A percentile compares a stretch with the other conserved stretches of the same genome.
Evolutionary conservation across 129 eudicot genomes (phyloP).

Genomic region (Erigeron canadensis): DNA sequence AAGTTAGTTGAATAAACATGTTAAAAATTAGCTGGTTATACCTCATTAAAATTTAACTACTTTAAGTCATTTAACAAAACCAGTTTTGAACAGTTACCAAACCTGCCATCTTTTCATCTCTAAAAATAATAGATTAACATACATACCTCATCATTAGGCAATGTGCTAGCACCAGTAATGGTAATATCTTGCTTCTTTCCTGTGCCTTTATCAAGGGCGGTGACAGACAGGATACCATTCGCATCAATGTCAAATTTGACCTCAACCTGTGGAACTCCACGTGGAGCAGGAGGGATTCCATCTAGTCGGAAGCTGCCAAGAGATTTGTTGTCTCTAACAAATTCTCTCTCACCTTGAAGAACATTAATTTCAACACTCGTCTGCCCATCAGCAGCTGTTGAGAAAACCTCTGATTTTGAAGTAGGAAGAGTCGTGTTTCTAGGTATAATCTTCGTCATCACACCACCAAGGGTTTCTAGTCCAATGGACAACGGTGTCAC

Average conservation of each 20-base stretch:
- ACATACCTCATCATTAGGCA: slow-evolving; percentile 89
- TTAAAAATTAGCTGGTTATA: too few species aligned
- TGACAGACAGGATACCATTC: slow-evolving; percentile 86
- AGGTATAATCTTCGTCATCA: slow-evolving; percentile 94
- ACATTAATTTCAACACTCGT: slow-evolving; percentile 95
- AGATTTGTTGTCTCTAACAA: slow-evolving; percentile 95
- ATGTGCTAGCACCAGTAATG: slow-evolving; percentile 97
- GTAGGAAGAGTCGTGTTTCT: slow-evolving; percentile 95
- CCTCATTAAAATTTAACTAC: too few species aligned
- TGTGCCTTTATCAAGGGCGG: slow-evolving; percentile 85
- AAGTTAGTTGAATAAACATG: too few species aligned
- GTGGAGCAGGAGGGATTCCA: slow-evolving; percentile 98
- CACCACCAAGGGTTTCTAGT: slow-evolving; percentile 97
- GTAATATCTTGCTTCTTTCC: slow-evolving; percentile 99
- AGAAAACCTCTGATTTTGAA: slow-evolving; percentile 94
- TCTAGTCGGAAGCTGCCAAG: slow-evolving; percentile 96
- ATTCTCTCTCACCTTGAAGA: slow-evolving; percentile 96
- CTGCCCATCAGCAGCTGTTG: slow-evolving; percentile 99
- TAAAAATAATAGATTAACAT: not conserved
- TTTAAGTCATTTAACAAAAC: too few species aligned
- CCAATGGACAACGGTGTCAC: slow-evolving; percentile 94
- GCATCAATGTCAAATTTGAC: slow-evolving; percentile 98
- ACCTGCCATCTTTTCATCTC: not conserved
- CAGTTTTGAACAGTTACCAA: not conserved
- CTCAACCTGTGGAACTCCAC: slow-evolving; percentile 98